Conservation (phyloP, 139 green algal species). For the Zygnema circumcarinatum region DNA sequence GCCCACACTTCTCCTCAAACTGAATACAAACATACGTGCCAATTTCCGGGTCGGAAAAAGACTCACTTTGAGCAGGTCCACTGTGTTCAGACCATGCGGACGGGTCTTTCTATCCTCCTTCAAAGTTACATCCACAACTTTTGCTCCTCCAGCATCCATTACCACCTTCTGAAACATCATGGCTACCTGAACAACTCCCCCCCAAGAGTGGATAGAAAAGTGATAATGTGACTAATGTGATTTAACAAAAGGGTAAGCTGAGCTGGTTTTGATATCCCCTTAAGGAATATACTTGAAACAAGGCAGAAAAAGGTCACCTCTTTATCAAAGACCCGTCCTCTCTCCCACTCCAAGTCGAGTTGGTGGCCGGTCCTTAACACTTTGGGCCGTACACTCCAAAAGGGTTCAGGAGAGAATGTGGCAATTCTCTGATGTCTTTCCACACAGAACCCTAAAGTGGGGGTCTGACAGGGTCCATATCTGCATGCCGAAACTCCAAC, state of each 20-base stretch:
- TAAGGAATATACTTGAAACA: no score
- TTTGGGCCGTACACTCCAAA: constrained; percentile 81
- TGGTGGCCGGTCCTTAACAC: constrained; percentile 10
- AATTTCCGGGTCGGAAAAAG: neutral
- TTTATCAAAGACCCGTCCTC: constrained; percentile 86
- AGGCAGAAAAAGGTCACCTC: no score
- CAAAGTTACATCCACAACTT: constrained; percentile 64
- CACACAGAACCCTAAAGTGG: constrained; percentile 95
- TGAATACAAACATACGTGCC: neutral
- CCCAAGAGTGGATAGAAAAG: no score
- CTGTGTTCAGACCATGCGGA: constrained; percentile 86
- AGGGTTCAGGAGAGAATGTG: constrained; percentile 87
- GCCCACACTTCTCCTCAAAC: no score
- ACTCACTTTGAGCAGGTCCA: constrained; percentile 97
- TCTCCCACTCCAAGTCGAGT: constrained; percentile 43
- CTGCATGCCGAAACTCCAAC: no score
- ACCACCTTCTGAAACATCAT: constrained; percentile 29
- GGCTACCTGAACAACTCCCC: neutral
- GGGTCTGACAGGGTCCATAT: constrained; percentile 97
- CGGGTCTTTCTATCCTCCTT: constrained; percentile 66
- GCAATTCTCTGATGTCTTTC: constrained; percentile 92
- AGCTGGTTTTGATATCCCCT: no score
- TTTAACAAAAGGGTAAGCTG: no score
- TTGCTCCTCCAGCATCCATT: constrained; percentile 57
- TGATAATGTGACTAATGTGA: no score